Evolutionary conservation across 805 yeast genomes (phyloP).

Genomic region (Spathaspora arborariae): DNA sequence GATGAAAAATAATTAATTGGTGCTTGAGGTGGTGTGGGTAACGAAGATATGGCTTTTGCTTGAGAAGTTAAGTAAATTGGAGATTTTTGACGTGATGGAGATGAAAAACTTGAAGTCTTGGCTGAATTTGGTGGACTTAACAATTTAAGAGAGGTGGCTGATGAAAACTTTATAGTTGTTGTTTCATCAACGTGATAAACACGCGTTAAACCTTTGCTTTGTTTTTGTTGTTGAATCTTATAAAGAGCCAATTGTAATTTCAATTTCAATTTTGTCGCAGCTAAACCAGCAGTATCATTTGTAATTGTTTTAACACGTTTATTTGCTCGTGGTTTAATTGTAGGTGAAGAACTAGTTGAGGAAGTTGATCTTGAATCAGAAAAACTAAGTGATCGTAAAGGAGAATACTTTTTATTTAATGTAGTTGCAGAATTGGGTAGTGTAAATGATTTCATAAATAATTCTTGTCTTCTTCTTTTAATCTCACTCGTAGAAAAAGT

Average conservation of each 20-base stretch:
- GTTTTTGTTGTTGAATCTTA: conserved; percentile 27
- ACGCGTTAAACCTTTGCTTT: neutral
- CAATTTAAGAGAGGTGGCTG: conserved; percentile 7
- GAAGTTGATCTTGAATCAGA: conserved; percentile 22
- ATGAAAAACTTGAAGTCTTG: conserved; percentile 5
- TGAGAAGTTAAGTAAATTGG: neutral
- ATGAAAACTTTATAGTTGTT: conserved; percentile 2
- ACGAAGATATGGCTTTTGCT: conserved; percentile 3
- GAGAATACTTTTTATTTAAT: conserved; percentile 3
- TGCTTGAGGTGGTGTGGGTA: conserved; percentile 15
- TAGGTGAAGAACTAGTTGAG: conserved; percentile 6
- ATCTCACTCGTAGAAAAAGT: neutral
- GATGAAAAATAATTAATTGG: conserved; percentile 13
- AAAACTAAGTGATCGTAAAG: conserved; percentile 15
- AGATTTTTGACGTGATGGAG: conserved; percentile 1
- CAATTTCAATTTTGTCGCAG: conserved; percentile 41
- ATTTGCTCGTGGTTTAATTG: neutral
- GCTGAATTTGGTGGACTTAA: conserved; percentile 8
- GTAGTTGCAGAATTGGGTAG: conserved; percentile 5
- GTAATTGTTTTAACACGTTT: conserved; percentile 5
- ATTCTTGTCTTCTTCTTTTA: conserved; percentile 6
- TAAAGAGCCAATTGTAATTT: conserved; percentile 40
- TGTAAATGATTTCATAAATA: conserved; percentile 8
- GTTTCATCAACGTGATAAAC: conserved; percentile 1
- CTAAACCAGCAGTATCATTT: conserved; percentile 34